These are phyloP conservation scores for Rheum nobile DNA, from an alignment of 148 eudicot genomes.

Conservation along the genomic window DNA sequence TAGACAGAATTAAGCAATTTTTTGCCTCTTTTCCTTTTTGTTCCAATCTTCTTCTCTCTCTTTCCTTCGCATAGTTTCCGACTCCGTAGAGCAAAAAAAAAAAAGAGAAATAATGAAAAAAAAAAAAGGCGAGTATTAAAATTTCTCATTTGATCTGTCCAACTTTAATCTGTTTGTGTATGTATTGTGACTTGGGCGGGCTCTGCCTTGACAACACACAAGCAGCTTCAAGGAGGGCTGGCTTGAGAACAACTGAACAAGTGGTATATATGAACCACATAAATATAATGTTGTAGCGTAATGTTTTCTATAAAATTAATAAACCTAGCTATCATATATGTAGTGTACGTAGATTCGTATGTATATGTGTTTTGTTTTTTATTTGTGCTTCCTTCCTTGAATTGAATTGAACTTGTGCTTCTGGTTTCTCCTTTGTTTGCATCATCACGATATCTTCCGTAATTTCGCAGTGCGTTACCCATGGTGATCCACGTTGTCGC, in stretches of 20 bases:
- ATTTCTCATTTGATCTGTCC: not conserved
- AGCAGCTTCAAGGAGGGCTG: slow-evolving; percentile 2
- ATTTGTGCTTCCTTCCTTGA: not conserved
- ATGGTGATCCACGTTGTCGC: slow-evolving; percentile 66
- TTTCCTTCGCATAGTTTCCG: not conserved
- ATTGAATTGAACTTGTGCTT: not conserved
- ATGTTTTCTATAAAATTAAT: not conserved
- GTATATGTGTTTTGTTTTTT: not conserved
- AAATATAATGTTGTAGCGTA: not conserved
- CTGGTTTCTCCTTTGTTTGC: not conserved
- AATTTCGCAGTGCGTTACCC: slow-evolving; percentile 25
- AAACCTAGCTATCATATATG: not conserved
- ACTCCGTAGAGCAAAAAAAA: too few species aligned
- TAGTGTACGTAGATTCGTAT: not conserved
- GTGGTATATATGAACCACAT: not conserved
- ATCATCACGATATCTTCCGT: not conserved
- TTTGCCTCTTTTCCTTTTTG: not conserved
- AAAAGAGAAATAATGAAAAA: not conserved
- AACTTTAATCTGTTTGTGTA: not conserved
- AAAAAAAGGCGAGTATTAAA: not conserved
- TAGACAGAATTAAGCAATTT: not conserved
- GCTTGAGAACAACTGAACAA: not conserved
- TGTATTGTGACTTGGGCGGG: not conserved
- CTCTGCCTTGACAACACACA: slow-evolving; percentile 3
- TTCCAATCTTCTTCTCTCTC: not conserved